Conservation (phyloP, 2,329 filamentous ascomycete species). For the Thielaviopsis populi region DNA sequence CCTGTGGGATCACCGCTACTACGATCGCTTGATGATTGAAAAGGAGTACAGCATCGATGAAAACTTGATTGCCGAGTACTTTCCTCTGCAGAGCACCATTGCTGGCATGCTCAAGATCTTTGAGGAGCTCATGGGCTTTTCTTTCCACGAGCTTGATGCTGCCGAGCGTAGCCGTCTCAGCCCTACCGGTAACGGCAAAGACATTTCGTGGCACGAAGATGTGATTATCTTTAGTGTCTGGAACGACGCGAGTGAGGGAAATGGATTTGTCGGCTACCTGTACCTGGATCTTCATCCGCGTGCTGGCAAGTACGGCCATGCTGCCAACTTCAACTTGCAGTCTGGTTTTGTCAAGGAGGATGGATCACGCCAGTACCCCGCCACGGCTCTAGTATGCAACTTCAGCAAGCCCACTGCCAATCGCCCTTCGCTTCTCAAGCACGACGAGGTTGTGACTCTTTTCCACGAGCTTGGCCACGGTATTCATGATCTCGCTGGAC, state of each 20-base stretch:
- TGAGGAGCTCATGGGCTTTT: slow-evolving; percentile 65
- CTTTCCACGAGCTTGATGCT: slow-evolving; percentile 56
- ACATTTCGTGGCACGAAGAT: slow-evolving; percentile 70
- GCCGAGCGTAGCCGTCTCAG: slow-evolving; percentile 51
- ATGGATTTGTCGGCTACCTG: slow-evolving; percentile 63
- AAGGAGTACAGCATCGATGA: slow-evolving; percentile 69
- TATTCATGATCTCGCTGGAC: slow-evolving; percentile 52
- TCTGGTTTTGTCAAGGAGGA: slow-evolving; percentile 53
- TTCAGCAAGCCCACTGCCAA: slow-evolving; percentile 65
- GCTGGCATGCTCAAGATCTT: slow-evolving; percentile 71
- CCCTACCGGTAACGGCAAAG: slow-evolving; percentile 50
- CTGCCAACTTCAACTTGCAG: slow-evolving; percentile 71
- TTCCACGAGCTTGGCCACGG: slow-evolving; percentile 66
- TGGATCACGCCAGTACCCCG: slow-evolving; percentile 58
- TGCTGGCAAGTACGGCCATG: slow-evolving; percentile 70
- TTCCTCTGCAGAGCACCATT: slow-evolving; percentile 60
- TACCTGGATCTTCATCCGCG: slow-evolving; percentile 71
- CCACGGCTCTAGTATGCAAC: slow-evolving; percentile 70
- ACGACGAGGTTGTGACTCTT: slow-evolving; percentile 67
- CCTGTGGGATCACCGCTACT: slow-evolving; percentile 70
- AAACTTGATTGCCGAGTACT: slow-evolving; percentile 68
- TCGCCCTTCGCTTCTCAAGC: slow-evolving; percentile 67
- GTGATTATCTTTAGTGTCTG: slow-evolving; percentile 73
- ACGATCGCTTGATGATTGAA: slow-evolving; percentile 66
- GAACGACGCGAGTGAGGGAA: slow-evolving; percentile 57